A percentile compares a stretch with the other conserved stretches of the same genome.
phyloP scores from a whole-genome alignment of 805 yeast genomes.

The Metschnikowia matae region DNA sequence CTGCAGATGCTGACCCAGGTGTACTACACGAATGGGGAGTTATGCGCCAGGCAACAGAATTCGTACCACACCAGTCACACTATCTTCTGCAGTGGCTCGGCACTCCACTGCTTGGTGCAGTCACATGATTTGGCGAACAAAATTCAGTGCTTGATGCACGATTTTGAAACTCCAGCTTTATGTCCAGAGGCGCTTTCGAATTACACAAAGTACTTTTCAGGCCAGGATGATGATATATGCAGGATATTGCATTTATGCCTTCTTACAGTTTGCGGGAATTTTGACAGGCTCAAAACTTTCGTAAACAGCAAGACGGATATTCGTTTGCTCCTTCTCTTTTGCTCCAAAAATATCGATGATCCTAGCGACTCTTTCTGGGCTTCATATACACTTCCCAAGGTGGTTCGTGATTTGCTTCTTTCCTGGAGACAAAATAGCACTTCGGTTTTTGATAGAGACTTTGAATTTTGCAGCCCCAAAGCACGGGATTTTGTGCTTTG shows the following conservation, averaged over 20 bases:
- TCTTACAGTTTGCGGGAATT: neutral
- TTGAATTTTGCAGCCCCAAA: neutral
- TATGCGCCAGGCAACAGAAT: slow-evolving; percentile 2
- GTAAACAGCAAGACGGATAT: slow-evolving; percentile 7
- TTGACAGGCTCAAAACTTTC: neutral
- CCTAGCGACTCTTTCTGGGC: slow-evolving; percentile 7
- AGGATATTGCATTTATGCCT: neutral
- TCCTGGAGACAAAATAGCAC: neutral
- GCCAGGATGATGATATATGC: neutral
- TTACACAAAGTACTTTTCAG: neutral
- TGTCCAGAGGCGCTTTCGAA: neutral
- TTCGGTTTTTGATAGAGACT: neutral
- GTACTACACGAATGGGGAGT: slow-evolving; percentile 1
- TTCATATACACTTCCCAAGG: neutral
- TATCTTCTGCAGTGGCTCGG: slow-evolving; percentile 5
- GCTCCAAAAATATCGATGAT: neutral
- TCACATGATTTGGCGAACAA: neutral
- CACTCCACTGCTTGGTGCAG: slow-evolving; percentile 4
- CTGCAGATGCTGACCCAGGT: slow-evolving; percentile 8
- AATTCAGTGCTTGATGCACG: neutral
- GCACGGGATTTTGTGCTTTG: slow-evolving; percentile 6
- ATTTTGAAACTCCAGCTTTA: neutral
- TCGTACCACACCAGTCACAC: slow-evolving; percentile 3
- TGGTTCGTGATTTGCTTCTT: neutral
- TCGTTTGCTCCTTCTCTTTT: slow-evolving; percentile 10